These are phyloP conservation scores for Aspergillus saccharolyticus DNA, from an alignment of 495 filamentous ascomycete species.

Conservation along the genomic window DNA sequence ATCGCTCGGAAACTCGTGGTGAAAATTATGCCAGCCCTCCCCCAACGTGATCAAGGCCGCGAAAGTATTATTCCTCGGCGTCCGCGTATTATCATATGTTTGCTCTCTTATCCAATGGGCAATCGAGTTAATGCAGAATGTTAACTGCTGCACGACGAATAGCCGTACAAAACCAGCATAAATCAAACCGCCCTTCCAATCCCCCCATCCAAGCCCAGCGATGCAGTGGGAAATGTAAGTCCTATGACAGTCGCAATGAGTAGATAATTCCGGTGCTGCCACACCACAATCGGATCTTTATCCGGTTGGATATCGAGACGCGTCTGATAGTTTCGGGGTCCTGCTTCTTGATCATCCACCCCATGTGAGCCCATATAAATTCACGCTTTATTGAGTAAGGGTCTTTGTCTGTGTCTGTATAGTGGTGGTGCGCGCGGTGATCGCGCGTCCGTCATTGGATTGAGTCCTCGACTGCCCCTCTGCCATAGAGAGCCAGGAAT, in stretches of 20 bases:
- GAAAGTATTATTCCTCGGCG: constrained; percentile 91
- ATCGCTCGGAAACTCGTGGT: constrained; percentile 98
- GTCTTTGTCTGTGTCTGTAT: constrained; percentile 98
- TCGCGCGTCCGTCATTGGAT: constrained; percentile 95
- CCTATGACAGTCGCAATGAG: constrained; percentile 84
- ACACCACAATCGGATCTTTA: constrained; percentile 87
- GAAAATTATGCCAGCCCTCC: constrained; percentile 99
- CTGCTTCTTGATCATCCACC: constrained; percentile 92
- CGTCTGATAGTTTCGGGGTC: constrained; percentile 90
- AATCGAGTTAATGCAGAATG: constrained; percentile 98
- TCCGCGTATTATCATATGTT: constrained; percentile 98
- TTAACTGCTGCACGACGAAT: constrained; percentile 98
- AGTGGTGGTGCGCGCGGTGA: constrained; percentile 97
- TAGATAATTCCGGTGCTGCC: constrained; percentile 92
- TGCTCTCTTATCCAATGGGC: constrained; percentile 99
- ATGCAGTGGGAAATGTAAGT: constrained; percentile 72
- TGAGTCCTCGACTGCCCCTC: too few species aligned
- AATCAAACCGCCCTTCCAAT: constrained; percentile 87
- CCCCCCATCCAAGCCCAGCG: constrained; percentile 89
- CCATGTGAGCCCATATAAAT: constrained; percentile 90
- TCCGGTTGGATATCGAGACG: constrained; percentile 96
- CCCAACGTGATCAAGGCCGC: constrained; percentile 93
- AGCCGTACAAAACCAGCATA: constrained; percentile 93
- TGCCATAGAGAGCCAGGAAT: too few species aligned
- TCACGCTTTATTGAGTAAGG: constrained; percentile 99